A percentile compares a stretch with the other conserved stretches of the same genome.
Conservation (phyloP, 2,329 filamentous ascomycete species). For the Fusarium mangiferae region DNA sequence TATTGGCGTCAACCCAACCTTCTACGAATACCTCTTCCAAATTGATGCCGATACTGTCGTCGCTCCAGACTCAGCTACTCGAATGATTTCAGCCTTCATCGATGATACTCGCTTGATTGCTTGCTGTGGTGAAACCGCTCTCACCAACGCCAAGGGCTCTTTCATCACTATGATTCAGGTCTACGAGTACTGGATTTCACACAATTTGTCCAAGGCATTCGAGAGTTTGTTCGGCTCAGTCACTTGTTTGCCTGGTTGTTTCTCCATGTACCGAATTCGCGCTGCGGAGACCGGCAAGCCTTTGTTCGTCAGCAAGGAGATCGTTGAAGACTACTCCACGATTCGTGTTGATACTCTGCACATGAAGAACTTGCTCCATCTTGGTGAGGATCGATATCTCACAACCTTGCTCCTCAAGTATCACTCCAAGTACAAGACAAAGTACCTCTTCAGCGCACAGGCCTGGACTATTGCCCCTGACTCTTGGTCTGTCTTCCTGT, state of each 20-base stretch:
- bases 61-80: constrained; percentile 86
- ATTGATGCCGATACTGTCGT: constrained; percentile 98
- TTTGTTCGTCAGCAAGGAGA: constrained; percentile 92
- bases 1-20: constrained; percentile 97
- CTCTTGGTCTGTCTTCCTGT: constrained; percentile 93
- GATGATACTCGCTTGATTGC: constrained; percentile 94
- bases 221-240: constrained; percentile 97
- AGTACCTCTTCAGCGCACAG: constrained; percentile 91
- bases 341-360: constrained; percentile 98
- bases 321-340: constrained; percentile 87
- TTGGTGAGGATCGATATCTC: constrained; percentile 97
- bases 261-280: constrained; percentile 98
- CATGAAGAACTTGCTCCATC: constrained; percentile 97
- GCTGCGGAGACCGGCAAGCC: constrained; percentile 95
- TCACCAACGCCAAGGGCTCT: constrained; percentile 92
- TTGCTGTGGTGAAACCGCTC: constrained; percentile 91
- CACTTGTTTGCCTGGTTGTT: constrained; percentile 97
- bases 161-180: constrained; percentile 99
- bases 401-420: constrained; percentile 94
- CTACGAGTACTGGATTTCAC: constrained; percentile 99
- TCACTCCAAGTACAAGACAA: constrained; percentile 96
- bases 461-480: constrained; percentile 98
- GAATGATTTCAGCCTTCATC: constrained; percentile 90
- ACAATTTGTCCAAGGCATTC: constrained; percentile 96
- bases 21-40: constrained; percentile 96